phyloP scores from a whole-genome alignment of 176 grass and related monocot species.

The Oryza glumipatula region DNA sequence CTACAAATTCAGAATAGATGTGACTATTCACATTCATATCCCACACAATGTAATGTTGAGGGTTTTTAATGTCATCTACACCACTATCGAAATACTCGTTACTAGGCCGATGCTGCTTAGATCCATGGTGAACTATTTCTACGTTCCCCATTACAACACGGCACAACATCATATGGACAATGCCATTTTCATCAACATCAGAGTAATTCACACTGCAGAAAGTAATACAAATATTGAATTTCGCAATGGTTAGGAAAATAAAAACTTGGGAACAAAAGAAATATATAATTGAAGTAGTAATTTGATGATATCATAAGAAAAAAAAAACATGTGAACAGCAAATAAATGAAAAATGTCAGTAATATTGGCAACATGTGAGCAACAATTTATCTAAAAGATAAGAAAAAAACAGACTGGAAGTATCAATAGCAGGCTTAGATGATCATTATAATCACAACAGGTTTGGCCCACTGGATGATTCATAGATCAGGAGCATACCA shows the following conservation, averaged over 20 bases:
- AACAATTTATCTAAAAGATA: slow-evolving; percentile 20
- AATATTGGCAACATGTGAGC: background rate
- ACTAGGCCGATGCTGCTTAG: slow-evolving; percentile 76
- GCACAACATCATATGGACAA: slow-evolving; percentile 89
- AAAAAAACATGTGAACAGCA: slow-evolving; percentile 8
- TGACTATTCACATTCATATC: slow-evolving; percentile 84
- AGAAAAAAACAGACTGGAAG: background rate
- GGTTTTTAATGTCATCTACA: slow-evolving; percentile 87
- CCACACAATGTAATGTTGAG: slow-evolving; percentile 95
- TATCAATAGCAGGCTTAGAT: background rate
- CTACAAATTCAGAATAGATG: slow-evolving; percentile 90
- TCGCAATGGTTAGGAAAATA: slow-evolving; percentile 37
- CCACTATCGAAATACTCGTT: slow-evolving; percentile 83
- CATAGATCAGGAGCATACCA: slow-evolving; percentile 59
- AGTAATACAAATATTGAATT: slow-evolving; percentile 57
- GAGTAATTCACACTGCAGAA: slow-evolving; percentile 85
- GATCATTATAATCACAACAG: background rate
- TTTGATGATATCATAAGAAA: slow-evolving; percentile 12
- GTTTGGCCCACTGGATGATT: background rate
- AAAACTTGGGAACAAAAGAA: slow-evolving; percentile 33
- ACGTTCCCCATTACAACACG: slow-evolving; percentile 96
- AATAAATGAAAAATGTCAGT: slow-evolving; percentile 26
- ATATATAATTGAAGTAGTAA: slow-evolving; percentile 30
- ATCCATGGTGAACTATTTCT: slow-evolving; percentile 86
- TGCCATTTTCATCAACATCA: slow-evolving; percentile 84